These are phyloP conservation scores for Bombardia bombarda DNA, from an alignment of 495 filamentous ascomycete species.

Conservation along the genomic window DNA sequence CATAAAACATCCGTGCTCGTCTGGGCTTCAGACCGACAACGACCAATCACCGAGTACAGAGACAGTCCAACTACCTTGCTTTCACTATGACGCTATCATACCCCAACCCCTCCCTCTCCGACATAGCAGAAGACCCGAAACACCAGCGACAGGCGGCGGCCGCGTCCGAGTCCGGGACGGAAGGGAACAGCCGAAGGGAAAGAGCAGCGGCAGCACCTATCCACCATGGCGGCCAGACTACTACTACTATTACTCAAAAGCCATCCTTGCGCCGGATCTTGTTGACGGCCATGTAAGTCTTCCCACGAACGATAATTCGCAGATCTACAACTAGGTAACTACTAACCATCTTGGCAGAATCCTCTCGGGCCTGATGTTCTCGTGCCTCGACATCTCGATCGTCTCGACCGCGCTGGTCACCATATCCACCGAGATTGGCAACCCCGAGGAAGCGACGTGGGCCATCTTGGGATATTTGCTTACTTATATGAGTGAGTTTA, in stretches of 20 bases:
- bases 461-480: constrained; percentile 51
- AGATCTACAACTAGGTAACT: too few species aligned
- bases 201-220: too few species aligned
- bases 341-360: too few species aligned
- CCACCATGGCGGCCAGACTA: constrained; percentile 2
- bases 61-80: too few species aligned
- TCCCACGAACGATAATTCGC: neutral
- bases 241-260: constrained; percentile 2
- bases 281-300: constrained; percentile 16
- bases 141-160: too few species aligned
- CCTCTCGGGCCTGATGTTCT: constrained; percentile 48
- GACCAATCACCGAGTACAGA: too few species aligned
- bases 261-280: constrained; percentile 9
- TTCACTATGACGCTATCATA: constrained; percentile 16
- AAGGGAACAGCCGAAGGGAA: too few species aligned
- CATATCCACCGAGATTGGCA: constrained; percentile 46
- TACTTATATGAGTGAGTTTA: constrained; percentile 48
- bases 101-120: constrained; percentile 21
- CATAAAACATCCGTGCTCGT: too few species aligned
- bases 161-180: too few species aligned
- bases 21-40: too few species aligned
- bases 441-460: constrained; percentile 50
- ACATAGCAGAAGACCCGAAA: constrained; percentile 6
- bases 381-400: constrained; percentile 55
- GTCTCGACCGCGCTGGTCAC: constrained; percentile 54